Conservation (phyloP, 2,329 filamentous ascomycete genomes). For the Plenodomus tracheiphilus region DNA sequence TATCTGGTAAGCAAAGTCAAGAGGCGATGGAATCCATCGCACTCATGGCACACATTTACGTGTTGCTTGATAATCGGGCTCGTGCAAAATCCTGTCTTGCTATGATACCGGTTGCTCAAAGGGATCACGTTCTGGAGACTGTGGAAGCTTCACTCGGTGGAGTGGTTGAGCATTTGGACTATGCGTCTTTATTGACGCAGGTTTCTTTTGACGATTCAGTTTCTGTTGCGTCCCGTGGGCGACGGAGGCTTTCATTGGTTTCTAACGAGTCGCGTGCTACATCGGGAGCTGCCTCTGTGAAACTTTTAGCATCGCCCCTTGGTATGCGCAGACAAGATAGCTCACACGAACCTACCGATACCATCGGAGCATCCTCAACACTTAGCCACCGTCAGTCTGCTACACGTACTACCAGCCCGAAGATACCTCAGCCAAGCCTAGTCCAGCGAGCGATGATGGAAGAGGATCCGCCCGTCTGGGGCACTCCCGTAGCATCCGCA, state of each 20-base stretch:
- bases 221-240: not conserved
- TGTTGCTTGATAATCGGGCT: conserved; percentile 21
- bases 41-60: conserved; percentile 33
- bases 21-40: conserved; percentile 31
- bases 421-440: not conserved
- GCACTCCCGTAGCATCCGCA: not conserved
- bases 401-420: not conserved
- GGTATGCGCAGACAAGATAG: not conserved
- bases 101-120: conserved; percentile 21
- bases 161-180: conserved; percentile 23
- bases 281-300: not conserved
- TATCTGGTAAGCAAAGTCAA: conserved; percentile 29
- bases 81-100: conserved; percentile 26
- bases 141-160: conserved; percentile 21
- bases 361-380: not conserved
- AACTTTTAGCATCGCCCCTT: not conserved
- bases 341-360: not conserved
- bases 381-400: not conserved
- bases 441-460: not conserved
- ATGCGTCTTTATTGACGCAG: conserved; percentile 10
- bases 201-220: not conserved
- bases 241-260: not conserved
- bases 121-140: conserved; percentile 11
- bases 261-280: not conserved
- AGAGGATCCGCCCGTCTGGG: not conserved